phyloP scores from a whole-genome alignment of 192 early-diverging fungal species.

The Mortierella antarctica region DNA sequence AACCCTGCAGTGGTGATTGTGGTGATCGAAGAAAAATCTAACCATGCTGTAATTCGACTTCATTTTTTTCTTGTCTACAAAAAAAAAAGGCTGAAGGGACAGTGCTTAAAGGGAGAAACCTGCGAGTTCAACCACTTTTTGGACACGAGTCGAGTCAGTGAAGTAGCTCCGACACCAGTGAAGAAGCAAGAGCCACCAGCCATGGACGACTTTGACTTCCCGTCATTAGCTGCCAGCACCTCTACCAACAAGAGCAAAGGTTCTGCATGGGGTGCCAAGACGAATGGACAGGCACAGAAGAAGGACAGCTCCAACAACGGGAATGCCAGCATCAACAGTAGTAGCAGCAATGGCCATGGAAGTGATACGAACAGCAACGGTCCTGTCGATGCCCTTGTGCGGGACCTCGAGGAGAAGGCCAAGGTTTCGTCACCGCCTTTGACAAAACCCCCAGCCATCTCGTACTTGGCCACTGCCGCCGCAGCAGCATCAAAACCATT shows the following conservation, averaged over 20 bases:
- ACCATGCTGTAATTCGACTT: neutral
- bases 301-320: slow-evolving; percentile 1
- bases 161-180: slow-evolving; percentile 1
- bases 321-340: neutral
- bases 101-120: slow-evolving; percentile 62
- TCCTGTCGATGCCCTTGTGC: slow-evolving; percentile 16
- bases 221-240: slow-evolving; percentile 29
- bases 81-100: slow-evolving; percentile 58
- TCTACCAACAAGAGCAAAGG: slow-evolving; percentile 17
- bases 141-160: slow-evolving; percentile 33
- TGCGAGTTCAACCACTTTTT: slow-evolving; percentile 65
- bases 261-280: slow-evolving; percentile 1
- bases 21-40: neutral
- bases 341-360: slow-evolving; percentile 6
- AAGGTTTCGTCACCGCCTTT: slow-evolving; percentile 23
- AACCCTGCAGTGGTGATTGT: neutral
- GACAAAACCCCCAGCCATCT: slow-evolving; percentile 12
- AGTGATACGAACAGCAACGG: neutral
- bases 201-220: slow-evolving; percentile 51
- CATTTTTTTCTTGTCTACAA: neutral
- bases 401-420: slow-evolving; percentile 35
- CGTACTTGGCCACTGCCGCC: slow-evolving; percentile 44
- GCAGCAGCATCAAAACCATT: slow-evolving; percentile 54
- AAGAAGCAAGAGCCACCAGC: slow-evolving; percentile 32
- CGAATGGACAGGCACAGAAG: slow-evolving; percentile 9